phyloP scores from a whole-genome alignment of 2,329 filamentous ascomycete species.

The Penicillium sp. region DNA sequence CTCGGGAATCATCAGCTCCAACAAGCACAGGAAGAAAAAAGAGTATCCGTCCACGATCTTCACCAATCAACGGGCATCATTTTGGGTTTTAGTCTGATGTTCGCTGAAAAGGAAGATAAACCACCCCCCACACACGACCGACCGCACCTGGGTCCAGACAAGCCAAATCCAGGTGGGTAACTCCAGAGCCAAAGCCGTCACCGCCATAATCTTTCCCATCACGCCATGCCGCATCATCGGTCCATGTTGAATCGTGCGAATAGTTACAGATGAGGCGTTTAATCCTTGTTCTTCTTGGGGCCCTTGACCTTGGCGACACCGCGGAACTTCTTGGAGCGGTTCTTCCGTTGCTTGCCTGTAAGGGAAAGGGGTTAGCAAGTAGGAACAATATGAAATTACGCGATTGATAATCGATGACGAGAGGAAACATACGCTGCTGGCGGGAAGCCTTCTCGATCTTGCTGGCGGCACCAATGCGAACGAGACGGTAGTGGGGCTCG shows the following conservation, averaged over 20 bases:
- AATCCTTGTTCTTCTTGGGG: slow-evolving; percentile 87
- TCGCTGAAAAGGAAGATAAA: slow-evolving; percentile 14
- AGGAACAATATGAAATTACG: neutral
- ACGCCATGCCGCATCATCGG: slow-evolving; percentile 16
- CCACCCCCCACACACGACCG: slow-evolving; percentile 14
- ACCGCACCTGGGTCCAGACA: slow-evolving; percentile 5
- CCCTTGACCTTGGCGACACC: slow-evolving; percentile 99
- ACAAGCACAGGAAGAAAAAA: slow-evolving; percentile 13
- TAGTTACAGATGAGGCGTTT: slow-evolving; percentile 45
- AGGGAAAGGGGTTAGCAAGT: slow-evolving; percentile 8
- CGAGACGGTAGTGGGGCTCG: slow-evolving; percentile 95
- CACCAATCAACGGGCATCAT: slow-evolving; percentile 14
- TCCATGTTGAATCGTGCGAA: slow-evolving; percentile 19
- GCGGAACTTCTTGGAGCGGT: slow-evolving; percentile 97
- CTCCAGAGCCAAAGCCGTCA: slow-evolving; percentile 20
- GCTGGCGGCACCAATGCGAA: slow-evolving; percentile 84
- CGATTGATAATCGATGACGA: neutral
- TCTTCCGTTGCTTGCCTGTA: slow-evolving; percentile 99
- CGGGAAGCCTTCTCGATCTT: slow-evolving; percentile 97
- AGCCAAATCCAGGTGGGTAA: slow-evolving; percentile 16
- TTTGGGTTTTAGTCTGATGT: slow-evolving; percentile 15
- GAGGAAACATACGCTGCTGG: slow-evolving; percentile 87
- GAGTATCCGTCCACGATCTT: slow-evolving; percentile 12
- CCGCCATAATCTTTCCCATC: slow-evolving; percentile 28
- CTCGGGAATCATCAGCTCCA: slow-evolving; percentile 10